Percentiles rank a stretch among this genome's conserved stretches.
These are phyloP conservation scores for Linum tenue DNA, from an alignment of 345 rosid genomes.

Conservation along the genomic window DNA sequence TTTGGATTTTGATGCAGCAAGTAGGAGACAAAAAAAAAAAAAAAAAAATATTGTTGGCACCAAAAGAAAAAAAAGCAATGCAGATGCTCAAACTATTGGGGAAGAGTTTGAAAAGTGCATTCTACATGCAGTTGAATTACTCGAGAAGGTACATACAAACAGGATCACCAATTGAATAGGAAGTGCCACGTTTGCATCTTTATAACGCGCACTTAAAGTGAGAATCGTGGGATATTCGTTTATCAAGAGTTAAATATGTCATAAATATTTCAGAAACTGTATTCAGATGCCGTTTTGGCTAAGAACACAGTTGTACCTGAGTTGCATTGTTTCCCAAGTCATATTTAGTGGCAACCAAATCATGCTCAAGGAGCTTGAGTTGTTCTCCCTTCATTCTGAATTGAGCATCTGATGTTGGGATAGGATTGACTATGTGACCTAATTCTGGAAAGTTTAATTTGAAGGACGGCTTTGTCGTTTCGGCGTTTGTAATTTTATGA, in stretches of 20 bases:
- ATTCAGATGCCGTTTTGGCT: background rate
- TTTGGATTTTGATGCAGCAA: too few relatives aligned
- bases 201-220: too few relatives aligned
- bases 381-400: background rate
- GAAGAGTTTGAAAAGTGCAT: too few relatives aligned
- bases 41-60: too few relatives aligned
- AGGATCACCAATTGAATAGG: background rate
- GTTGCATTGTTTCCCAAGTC: background rate
- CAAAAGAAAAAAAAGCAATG: too few relatives aligned
- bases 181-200: background rate
- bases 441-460: background rate
- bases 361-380: background rate
- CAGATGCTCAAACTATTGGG: too few relatives aligned
- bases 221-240: background rate
- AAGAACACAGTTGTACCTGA: background rate
- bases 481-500: background rate
- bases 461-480: background rate
- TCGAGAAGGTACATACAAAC: too few relatives aligned
- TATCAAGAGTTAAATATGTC: background rate
- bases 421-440: background rate
- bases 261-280: background rate
- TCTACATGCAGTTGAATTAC: too few relatives aligned
- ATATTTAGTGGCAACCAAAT: background rate
- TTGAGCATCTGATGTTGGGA: background rate
- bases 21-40: too few relatives aligned